Conservation (phyloP, 139 green algal genomes). For the Penium margaritaceum region DNA sequence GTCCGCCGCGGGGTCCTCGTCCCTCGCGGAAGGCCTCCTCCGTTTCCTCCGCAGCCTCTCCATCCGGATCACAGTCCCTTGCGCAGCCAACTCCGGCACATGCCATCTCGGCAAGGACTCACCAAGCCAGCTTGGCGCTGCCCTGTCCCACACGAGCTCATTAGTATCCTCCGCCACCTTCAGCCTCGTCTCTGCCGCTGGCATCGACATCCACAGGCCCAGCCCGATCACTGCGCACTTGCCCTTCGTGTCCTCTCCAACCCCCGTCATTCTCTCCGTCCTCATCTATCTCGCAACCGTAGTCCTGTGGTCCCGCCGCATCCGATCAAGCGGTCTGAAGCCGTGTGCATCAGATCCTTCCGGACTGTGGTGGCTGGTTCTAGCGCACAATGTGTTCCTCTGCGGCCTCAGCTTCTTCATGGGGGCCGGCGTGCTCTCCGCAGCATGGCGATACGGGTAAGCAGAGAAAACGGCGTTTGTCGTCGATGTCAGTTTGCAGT, state of each 20-base stretch:
- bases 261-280: slow-evolving; percentile 47
- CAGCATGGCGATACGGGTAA: slow-evolving; percentile 28
- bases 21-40: too few relatives aligned
- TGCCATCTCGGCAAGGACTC: too few relatives aligned
- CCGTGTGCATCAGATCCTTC: background rate
- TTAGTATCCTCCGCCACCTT: too few relatives aligned
- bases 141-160: too few relatives aligned
- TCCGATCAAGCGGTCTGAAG: slow-evolving; percentile 17
- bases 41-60: too few relatives aligned
- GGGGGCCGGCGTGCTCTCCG: slow-evolving; percentile 15
- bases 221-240: slow-evolving; percentile 43
- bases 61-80: too few relatives aligned
- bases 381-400: slow-evolving; percentile 32
- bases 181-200: too few relatives aligned
- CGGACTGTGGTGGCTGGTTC: background rate
- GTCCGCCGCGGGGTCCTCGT: too few relatives aligned
- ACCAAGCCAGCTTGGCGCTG: too few relatives aligned
- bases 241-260: slow-evolving; percentile 52
- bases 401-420: slow-evolving; percentile 31
- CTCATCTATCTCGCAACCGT: slow-evolving; percentile 47
- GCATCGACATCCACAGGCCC: slow-evolving; percentile 32
- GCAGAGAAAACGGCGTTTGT: too few relatives aligned
- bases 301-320: slow-evolving; percentile 2
- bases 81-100: too few relatives aligned
- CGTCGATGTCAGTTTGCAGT: too few relatives aligned